Evolutionary conservation across 2,329 filamentous ascomycete genomes (phyloP).

Genomic region (Calonectria crousiana): DNA sequence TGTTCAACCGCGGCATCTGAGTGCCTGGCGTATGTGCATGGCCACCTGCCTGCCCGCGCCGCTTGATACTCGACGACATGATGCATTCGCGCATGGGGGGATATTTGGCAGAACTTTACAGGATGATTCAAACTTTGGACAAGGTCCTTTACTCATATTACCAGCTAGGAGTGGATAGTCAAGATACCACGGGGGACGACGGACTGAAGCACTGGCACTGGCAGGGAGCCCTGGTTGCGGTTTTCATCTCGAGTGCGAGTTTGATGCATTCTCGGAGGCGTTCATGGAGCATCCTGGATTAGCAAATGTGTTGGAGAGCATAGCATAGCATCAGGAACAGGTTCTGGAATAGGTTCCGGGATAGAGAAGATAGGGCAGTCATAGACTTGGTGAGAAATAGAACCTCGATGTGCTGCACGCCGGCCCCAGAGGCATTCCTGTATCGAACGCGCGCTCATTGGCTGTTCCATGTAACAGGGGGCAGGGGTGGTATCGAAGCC

Average conservation of each 20-base stretch:
- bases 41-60: neutral
- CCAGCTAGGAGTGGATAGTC: neutral
- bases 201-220: neutral
- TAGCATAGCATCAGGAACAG: slow-evolving; percentile 10
- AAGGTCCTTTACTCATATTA: neutral
- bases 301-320: neutral
- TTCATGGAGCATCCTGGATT: slow-evolving; percentile 19
- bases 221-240: slow-evolving; percentile 10
- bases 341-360: neutral
- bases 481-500: slow-evolving; percentile 12
- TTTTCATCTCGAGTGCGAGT: slow-evolving; percentile 21
- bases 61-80: neutral
- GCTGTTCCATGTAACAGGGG: neutral
- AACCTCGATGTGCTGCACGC: neutral
- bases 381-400: slow-evolving; percentile 8
- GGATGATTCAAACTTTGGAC: neutral
- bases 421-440: neutral
- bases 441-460: slow-evolving; percentile 14
- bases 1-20: slow-evolving; percentile 95
- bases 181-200: neutral
- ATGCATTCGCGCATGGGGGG: neutral
- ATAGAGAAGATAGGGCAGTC: slow-evolving; percentile 8
- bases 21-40: neutral
- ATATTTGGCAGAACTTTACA: neutral
- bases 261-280: slow-evolving; percentile 23